Evolutionary conservation across 495 filamentous ascomycete species (phyloP).

Genomic region (Beverwykella pulmonaria): DNA sequence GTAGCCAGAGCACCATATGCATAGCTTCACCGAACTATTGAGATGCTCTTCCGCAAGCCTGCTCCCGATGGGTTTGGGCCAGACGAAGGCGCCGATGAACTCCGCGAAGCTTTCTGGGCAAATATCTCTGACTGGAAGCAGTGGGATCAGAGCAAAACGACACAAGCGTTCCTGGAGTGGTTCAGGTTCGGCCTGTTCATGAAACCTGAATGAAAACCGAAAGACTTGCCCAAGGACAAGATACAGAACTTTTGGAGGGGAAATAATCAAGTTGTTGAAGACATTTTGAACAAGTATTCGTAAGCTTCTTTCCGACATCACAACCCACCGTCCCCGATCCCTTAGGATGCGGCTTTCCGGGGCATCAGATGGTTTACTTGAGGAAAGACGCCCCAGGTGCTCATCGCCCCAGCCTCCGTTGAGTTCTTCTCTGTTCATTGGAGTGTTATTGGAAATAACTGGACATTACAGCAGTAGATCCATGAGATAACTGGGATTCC

Average conservation of each 20-base stretch:
- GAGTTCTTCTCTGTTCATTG: no score
- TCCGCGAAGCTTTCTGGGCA: conserved; percentile 4
- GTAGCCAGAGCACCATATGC: conserved; percentile 4
- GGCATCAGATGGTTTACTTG: no score
- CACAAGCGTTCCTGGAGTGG: conserved; percentile 6
- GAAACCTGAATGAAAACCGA: conserved; percentile 1
- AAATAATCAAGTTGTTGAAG: conserved; percentile 1
- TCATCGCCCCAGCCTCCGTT: no score
- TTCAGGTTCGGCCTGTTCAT: conserved; percentile 7
- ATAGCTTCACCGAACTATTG: conserved; percentile 3
- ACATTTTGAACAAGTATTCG: conserved; percentile 4
- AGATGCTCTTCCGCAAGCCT: conserved; percentile 6
- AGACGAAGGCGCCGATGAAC: conserved; percentile 3
- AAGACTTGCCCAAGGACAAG: conserved; percentile 2
- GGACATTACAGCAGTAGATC: no score
- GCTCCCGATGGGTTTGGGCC: neutral
- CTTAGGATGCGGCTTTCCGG: no score
- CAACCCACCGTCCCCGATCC: no score
- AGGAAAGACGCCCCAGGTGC: no score
- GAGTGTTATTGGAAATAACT: no score
- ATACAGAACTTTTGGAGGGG: conserved; percentile 1
- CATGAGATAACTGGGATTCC: no score
- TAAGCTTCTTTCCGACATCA: no score
- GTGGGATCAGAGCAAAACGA: conserved; percentile 2
- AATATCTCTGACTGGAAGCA: conserved; percentile 3